phyloP scores from a whole-genome alignment of 305 asterid species.

The Solanum hybrid region DNA sequence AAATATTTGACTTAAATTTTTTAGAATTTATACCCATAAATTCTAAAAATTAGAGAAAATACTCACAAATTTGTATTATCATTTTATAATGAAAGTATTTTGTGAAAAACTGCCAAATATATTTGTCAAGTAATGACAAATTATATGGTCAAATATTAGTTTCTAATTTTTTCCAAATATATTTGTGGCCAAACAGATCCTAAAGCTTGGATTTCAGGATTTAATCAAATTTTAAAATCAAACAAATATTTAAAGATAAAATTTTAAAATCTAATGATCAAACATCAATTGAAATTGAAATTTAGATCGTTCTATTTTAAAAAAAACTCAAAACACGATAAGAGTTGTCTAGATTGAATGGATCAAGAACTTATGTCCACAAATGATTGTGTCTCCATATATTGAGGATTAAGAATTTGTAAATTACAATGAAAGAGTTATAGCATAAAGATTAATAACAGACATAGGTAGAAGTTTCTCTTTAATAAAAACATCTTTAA shows the following conservation, averaged over 20 bases:
- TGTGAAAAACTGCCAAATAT: not conserved
- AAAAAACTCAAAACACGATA: not conserved
- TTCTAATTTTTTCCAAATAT: too few relatives aligned
- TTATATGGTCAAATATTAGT: too few relatives aligned
- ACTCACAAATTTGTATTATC: not conserved
- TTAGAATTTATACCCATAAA: too few relatives aligned
- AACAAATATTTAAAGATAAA: not conserved
- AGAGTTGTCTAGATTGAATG: not conserved
- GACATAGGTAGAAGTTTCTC: not conserved
- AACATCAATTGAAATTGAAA: not conserved
- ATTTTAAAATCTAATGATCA: not conserved
- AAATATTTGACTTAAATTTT: not conserved
- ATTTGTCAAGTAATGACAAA: not conserved
- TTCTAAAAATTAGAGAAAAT: not conserved
- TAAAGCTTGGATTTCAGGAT: not conserved
- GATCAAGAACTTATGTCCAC: not conserved
- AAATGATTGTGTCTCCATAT: not conserved
- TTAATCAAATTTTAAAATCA: not conserved
- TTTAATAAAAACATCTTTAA: not conserved
- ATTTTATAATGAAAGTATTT: not conserved
- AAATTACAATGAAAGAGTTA: not conserved
- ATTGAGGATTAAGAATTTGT: not conserved
- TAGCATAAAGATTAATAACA: not conserved
- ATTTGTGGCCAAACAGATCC: not conserved
- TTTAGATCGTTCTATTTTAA: fast-evolving